Base-by-base conservation (phyloP, 1,284 basidiomycete species). In the Meripilus lineatus region DNA sequence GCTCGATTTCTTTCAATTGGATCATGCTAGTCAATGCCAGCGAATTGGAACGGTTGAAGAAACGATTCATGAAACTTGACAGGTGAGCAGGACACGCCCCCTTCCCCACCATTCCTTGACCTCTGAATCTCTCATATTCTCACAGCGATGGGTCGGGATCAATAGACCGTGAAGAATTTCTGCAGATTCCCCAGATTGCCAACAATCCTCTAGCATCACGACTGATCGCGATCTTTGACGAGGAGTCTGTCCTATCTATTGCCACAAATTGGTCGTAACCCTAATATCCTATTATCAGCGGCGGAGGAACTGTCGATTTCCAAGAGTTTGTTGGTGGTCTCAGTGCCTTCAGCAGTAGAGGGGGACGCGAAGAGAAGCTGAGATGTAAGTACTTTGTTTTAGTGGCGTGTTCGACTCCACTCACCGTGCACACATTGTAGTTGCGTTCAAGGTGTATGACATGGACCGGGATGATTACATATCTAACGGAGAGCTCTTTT, bases 211-310 rank as follows among this genome's bases (percentile, higher is more conserved):
- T 99, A 38, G 93, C 96, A 37, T 91, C 90, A 44, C 82, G 95
- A 42, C 92, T 99, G 89, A 99, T 99, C 59, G 94, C 94, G 42
- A 99, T 99, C 61, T 99, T 99, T 61, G 95, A 99, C 61, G 93
- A 97, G 69, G 94, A 99, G 93, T 96, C 57, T 66, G 90, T 71
- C 5, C 13, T 22, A 32, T 5, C 36, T 38, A 10, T 40, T 32
- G 26, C 15, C 24, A 22, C 26, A 17, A 22, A 24, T 18, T 18
- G 5, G 4, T 11, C 22, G 14, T 21, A 21, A 32, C 34, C 3
- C 13, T 34, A 17, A n/a, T 34, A 11, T 22, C 26, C 24, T 28
- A 22, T 22, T 32, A 24, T 4, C 55, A 95, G 91, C 65, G 95
- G 96, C 48, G 93, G 93, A 58, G 95, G 95, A 46, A 94, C 95